These are phyloP conservation scores for Calonectria ilicicola DNA, from an alignment of 2,329 filamentous ascomycete genomes.

Conservation along the genomic window DNA sequence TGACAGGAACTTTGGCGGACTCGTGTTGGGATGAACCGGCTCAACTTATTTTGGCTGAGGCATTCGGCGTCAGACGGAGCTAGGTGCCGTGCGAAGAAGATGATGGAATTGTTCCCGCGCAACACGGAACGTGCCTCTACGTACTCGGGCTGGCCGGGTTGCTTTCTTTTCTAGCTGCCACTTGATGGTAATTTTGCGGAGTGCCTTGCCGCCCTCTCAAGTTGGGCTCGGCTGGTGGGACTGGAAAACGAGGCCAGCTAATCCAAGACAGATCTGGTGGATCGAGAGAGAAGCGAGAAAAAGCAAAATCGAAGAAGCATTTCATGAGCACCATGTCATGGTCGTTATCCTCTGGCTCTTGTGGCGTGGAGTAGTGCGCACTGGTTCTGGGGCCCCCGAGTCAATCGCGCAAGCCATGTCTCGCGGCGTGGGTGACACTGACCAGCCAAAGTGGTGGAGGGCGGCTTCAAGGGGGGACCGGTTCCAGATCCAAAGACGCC, in stretches of 20 bases:
- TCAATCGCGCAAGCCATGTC: constrained; percentile 41
- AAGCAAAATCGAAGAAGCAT: constrained; percentile 28
- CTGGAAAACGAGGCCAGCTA: constrained; percentile 22
- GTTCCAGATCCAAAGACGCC: constrained; percentile 10
- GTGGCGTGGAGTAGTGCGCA: constrained; percentile 33
- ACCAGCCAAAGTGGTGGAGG: constrained; percentile 14
- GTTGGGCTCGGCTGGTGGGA: constrained; percentile 21
- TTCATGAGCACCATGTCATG: neutral
- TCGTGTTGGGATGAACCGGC: constrained; percentile 6
- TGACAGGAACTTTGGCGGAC: constrained; percentile 6
- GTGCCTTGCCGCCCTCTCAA: constrained; percentile 20
- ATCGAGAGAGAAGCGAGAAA: constrained; percentile 24
- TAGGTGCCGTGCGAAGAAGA: neutral
- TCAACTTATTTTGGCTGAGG: constrained; percentile 8
- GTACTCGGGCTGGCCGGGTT: constrained; percentile 15
- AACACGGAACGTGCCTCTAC: constrained; percentile 35
- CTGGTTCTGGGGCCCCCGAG: constrained; percentile 30
- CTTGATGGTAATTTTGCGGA: neutral
- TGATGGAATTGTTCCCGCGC: neutral
- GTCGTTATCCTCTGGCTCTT: constrained; percentile 11
- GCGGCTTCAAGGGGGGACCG: neutral
- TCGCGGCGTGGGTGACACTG: constrained; percentile 16
- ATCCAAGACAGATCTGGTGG: constrained; percentile 39
- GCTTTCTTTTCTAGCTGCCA: neutral
- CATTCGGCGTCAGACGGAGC: neutral